Base-by-base conservation (phyloP, 345 rosid genomes). In the Luvunga scandens region DNA sequence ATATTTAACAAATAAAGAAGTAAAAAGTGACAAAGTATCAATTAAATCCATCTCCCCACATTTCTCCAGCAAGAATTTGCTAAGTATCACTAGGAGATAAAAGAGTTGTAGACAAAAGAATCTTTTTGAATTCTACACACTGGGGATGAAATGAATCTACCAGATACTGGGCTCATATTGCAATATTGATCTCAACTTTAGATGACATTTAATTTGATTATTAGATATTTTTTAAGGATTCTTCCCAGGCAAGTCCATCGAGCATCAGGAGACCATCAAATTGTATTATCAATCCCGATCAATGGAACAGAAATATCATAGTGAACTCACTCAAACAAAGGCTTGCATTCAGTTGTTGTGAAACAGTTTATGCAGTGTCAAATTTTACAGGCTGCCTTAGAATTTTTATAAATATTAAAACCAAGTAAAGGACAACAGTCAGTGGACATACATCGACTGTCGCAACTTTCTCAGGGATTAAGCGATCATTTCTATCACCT, bases 401-500 rank as follows among this genome's bases (percentile, higher is more conserved):
- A 62, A 36, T 73, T 55, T 56, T 66, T 61, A 36, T n/a, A 56
- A 60, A 53, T 74, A 75, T 38, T 22, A 25, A 14, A 24, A 70
- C 75, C 34, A 68, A 33, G 24, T 60, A 75, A 66, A 73, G n/a
- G 69, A 55, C 8, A 75, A 57, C 71, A 83, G 75, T 30, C 60
- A n/a, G 72, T 68, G 75, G 64, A 85, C 96, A 80, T 92, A 92
- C 97, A 82, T 85, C 72, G 73, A 81, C 64, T 64, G 89, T 77
- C 71, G 89, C 78, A 79, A 96, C 97, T 82, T 87, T 90, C 87
- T 88, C 94, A 69, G 99, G 98, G 82, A 94, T 85, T 81, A 89
- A 80, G 70, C 98, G 99, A 85, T 96, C 98, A 69, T 75, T 89
- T 82, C 98, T 83, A 87, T 96, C 99, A 70, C 99, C 99, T 36